Base-by-base conservation (phyloP, 2,329 filamentous ascomycete genomes). In the Colletotrichum theobromicola region DNA sequence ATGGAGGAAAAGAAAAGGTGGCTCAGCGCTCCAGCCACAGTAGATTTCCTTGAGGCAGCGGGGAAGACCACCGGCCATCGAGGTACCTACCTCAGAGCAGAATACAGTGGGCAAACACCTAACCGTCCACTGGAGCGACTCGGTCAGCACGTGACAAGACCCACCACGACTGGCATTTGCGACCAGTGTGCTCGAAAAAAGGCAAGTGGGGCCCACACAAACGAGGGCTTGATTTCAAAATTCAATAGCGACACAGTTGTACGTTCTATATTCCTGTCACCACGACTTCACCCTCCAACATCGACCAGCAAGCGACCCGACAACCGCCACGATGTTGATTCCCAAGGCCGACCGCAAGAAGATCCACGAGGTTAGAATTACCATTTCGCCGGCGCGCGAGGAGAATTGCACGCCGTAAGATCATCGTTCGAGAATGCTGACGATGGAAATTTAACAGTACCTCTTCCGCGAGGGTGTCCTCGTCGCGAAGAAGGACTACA, bases 291-390 rank as follows among this genome's bases (percentile, higher is more conserved):
- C 82, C 82, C 79, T 80, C 83, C 84, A 88, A 88, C 88, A 88
- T 91, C 88, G 86, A 85, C 84, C 72, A 75, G 72, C 72, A 72
- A 72, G 62, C 72, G 72, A 83, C 81, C 81, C 82, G 80, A 80
- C 81, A 86, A 88, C 86, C 87, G 87, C 86, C 87, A 91, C 96
- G 94, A 92, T 92, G 97, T 94, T 99, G 92, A 99, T 99, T 89
- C 97, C 97, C 88, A 98, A 98, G 94, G 94, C 95, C 89, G 97
- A 99, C 91, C 96, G 97, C 91, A 99, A 99, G 95, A 95, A 95
- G 94, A 98, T 99, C 90, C 97, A 99, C 93, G 96, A 93, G 90
- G 88, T 90, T 76, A 76, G 75, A 75, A 46, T 63, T 18, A 67
- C 68, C 55, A 60, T 74, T 57, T 66, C 30, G 62, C 60, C 50